Conservation (phyloP, 1,284 basidiomycete species). For the Trichosporon asahii region DNA sequence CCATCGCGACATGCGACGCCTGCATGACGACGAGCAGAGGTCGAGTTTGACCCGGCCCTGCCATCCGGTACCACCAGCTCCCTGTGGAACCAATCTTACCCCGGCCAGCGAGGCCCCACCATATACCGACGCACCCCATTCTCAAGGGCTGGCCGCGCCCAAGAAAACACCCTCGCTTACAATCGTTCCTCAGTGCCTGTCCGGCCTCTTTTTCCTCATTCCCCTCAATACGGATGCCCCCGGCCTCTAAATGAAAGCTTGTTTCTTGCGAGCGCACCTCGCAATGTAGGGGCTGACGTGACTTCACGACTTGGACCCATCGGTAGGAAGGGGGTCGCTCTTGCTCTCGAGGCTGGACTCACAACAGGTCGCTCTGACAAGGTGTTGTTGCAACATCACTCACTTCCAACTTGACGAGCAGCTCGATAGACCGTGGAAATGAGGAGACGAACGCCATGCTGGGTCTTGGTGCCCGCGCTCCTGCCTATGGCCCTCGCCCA, state of each 20-base stretch:
- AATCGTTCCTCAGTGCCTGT: not conserved
- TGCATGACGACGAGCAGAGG: not conserved
- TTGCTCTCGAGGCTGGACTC: not conserved
- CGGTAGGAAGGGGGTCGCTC: not conserved
- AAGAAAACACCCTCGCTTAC: not conserved
- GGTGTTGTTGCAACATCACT: not conserved
- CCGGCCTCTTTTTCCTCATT: not conserved
- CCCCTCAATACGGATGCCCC: not conserved
- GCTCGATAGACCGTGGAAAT: not conserved
- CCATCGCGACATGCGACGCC: not conserved
- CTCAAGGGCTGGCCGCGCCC: not conserved
- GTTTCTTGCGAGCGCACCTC: not conserved
- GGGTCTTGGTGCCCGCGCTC: not conserved
- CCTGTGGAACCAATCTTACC: not conserved
- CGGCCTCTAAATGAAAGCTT: slow-evolving; percentile 1
- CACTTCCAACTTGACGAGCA: not conserved
- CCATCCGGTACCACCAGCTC: not conserved
- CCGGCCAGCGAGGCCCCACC: not conserved
- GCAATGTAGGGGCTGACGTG: not conserved
- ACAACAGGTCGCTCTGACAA: not conserved
- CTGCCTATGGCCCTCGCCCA: not conserved
- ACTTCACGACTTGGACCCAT: not conserved
- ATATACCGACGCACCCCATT: not conserved
- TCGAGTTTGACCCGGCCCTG: too few species aligned
- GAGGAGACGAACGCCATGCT: not conserved